Evolutionary conservation across 2,329 filamentous ascomycete genomes (phyloP).

Genomic region (Colletotrichum sp.): DNA sequence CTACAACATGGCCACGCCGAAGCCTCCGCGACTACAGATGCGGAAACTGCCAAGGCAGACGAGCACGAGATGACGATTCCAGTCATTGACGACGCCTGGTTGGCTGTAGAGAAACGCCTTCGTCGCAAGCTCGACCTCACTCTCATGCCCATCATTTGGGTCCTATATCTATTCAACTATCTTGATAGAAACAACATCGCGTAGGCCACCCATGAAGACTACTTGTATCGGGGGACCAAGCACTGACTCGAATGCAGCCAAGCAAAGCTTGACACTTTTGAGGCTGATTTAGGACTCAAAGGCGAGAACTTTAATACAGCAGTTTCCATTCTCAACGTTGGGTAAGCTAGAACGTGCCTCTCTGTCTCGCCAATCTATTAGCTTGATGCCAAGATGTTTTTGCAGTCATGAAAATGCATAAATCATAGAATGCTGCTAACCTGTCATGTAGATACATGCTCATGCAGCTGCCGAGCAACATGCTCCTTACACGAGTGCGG

Average conservation of each 20-base stretch:
- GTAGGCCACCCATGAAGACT: not conserved
- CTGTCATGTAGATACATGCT: not conserved
- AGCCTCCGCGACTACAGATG: not conserved
- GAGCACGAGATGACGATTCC: not conserved
- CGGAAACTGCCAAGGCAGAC: not conserved
- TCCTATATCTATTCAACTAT: conserved; percentile 2
- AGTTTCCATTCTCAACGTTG: not conserved
- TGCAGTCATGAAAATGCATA: not conserved
- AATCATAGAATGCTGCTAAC: not conserved
- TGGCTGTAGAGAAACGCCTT: not conserved
- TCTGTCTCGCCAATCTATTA: not conserved
- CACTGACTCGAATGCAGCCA: not conserved
- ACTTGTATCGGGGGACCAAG: not conserved
- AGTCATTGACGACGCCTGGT: not conserved
- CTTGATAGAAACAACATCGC: conserved; percentile 9
- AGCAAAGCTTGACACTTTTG: not conserved
- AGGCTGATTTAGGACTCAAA: not conserved
- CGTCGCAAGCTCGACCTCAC: conserved; percentile 27
- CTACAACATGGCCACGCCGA: not conserved
- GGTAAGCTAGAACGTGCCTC: not conserved
- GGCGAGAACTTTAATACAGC: not conserved
- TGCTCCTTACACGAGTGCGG: conserved; percentile 17
- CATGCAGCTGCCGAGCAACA: conserved; percentile 6
- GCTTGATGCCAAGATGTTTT: not conserved
- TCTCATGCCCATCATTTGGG: conserved; percentile 16